phyloP scores from a whole-genome alignment of 2,329 filamentous ascomycete genomes.

The Myriangium duriaei region DNA sequence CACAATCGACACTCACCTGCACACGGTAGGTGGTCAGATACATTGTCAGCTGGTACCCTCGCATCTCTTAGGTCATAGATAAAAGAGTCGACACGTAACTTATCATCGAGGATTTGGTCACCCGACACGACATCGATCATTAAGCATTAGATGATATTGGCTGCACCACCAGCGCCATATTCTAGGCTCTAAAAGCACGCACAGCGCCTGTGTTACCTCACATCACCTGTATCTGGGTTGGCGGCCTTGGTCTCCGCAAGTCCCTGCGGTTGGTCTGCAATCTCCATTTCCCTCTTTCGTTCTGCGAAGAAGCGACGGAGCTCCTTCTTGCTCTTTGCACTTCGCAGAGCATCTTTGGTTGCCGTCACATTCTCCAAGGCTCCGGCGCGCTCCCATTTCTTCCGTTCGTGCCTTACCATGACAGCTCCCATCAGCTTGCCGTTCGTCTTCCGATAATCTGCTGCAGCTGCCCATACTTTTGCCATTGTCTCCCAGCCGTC shows the following conservation, averaged over 20 bases:
- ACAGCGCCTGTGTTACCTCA: too few relatives aligned
- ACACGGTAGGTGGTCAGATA: too few relatives aligned
- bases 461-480: slow-evolving; percentile 20
- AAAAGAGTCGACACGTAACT: too few relatives aligned
- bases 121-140: too few relatives aligned
- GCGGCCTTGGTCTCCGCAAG: slow-evolving; percentile 7
- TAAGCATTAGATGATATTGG: too few relatives aligned
- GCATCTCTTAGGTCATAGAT: too few relatives aligned
- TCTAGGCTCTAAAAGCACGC: too few relatives aligned
- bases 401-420: slow-evolving; percentile 16
- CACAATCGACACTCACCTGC: too few relatives aligned
- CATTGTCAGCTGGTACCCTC: too few relatives aligned
- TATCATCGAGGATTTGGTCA: too few relatives aligned
- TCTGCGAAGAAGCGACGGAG: slow-evolving; percentile 19
- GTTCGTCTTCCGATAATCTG: slow-evolving; percentile 14
- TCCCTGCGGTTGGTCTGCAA: slow-evolving; percentile 18
- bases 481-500: slow-evolving; percentile 23
- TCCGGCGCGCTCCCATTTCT: slow-evolving; percentile 20
- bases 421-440: slow-evolving; percentile 15
- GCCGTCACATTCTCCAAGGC: slow-evolving; percentile 23
- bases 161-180: too few relatives aligned
- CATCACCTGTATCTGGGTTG: slow-evolving; percentile 3
- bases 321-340: slow-evolving; percentile 17
- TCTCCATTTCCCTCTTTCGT: slow-evolving; percentile 16
- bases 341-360: slow-evolving; percentile 18